These are phyloP conservation scores for Basidiobolus meristosporus DNA, from an alignment of 371 early-diverging fungal species.

Conservation along the genomic window DNA sequence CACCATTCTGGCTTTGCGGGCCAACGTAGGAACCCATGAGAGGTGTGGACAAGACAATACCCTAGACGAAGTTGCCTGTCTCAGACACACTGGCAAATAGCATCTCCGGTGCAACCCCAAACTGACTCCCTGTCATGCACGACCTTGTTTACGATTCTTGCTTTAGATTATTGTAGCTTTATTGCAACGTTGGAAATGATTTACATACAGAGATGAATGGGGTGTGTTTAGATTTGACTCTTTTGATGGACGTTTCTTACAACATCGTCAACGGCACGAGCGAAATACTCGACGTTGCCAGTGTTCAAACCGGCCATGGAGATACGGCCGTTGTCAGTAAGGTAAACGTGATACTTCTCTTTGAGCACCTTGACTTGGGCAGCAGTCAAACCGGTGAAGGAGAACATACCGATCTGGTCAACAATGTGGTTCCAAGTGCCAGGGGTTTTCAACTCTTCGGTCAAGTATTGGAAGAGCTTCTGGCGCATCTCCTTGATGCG, in stretches of 20 bases:
- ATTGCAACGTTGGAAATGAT: too few relatives aligned
- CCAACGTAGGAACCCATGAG: too few relatives aligned
- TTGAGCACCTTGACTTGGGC: slow-evolving; percentile 53
- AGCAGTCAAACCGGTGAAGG: slow-evolving; percentile 68
- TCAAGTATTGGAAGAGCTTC: slow-evolving; percentile 34
- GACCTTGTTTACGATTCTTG: too few relatives aligned
- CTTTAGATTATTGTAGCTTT: too few relatives aligned
- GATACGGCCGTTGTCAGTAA: slow-evolving; percentile 87
- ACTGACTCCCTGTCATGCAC: too few relatives aligned
- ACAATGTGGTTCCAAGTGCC: slow-evolving; percentile 89
- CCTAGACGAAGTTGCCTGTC: too few relatives aligned
- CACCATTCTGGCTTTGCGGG: too few relatives aligned
- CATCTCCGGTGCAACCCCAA: too few relatives aligned
- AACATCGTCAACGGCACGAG: slow-evolving; percentile 53
- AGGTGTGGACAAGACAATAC: too few relatives aligned
- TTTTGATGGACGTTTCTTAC: slow-evolving; percentile 14
- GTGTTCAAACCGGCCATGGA: slow-evolving; percentile 86
- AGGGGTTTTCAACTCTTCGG: slow-evolving; percentile 47
- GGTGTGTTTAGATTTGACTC: too few relatives aligned
- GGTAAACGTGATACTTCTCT: slow-evolving; percentile 74
- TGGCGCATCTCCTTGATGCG: slow-evolving; percentile 80
- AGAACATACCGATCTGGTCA: slow-evolving; percentile 94
- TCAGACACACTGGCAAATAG: too few relatives aligned
- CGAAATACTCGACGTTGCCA: slow-evolving; percentile 71
- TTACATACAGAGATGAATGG: too few relatives aligned